A percentile compares a stretch with the other conserved stretches of the same genome.
These are phyloP conservation scores for Acanthochlamys bracteata DNA, from an alignment of 106 monocot species.

Conservation along the genomic window DNA sequence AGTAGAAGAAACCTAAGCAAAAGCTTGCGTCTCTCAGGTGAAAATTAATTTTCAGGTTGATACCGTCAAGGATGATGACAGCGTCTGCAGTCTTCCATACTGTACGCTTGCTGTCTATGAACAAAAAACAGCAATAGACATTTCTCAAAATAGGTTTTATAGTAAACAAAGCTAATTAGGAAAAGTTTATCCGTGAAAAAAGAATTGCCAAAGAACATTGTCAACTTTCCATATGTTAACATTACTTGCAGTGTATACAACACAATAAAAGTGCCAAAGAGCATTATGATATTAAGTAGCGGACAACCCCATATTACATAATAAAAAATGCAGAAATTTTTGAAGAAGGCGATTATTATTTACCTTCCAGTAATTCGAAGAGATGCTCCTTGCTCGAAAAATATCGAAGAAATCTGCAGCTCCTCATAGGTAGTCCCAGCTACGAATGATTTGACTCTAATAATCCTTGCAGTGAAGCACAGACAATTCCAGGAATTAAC, in stretches of 20 bases:
- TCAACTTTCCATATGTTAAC: no score
- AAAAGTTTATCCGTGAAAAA: no score
- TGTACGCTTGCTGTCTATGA: conserved; percentile 50
- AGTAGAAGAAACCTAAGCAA: conserved; percentile 54
- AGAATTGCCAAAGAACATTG: no score
- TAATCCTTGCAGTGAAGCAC: no score
- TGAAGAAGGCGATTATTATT: conserved; percentile 5
- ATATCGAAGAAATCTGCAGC: conserved; percentile 50
- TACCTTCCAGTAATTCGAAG: conserved; percentile 81
- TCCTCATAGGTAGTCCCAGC: conserved; percentile 50
- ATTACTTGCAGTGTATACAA: no score
- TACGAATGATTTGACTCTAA: conserved; percentile 1
- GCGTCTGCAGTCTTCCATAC: conserved; percentile 58
- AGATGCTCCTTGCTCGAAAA: conserved; percentile 63
- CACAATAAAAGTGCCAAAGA: no score
- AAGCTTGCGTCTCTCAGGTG: conserved; percentile 47
- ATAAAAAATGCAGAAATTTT: neutral
- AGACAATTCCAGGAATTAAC: no score
- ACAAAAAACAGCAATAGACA: neutral
- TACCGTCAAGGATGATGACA: conserved; percentile 37
- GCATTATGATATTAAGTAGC: neutral
- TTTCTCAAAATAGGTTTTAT: no score
- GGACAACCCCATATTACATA: neutral
- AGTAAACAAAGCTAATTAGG: no score
- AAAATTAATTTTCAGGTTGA: conserved; percentile 51